Evolutionary conservation across 1,284 basidiomycete genomes (phyloP).

Genomic region (Cutaneotrichosporon mucoides): DNA sequence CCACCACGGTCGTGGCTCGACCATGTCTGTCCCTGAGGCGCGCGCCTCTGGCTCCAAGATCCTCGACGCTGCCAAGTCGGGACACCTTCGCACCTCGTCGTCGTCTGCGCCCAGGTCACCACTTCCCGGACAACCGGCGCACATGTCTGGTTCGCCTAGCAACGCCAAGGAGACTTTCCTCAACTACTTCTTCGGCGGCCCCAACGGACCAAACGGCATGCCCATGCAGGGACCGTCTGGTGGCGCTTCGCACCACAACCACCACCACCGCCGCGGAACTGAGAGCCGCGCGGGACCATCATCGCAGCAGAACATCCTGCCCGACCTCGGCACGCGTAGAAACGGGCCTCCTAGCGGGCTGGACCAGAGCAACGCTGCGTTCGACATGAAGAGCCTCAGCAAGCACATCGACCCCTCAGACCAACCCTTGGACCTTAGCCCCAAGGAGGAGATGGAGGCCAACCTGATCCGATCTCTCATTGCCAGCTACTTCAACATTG

Average conservation of each 20-base stretch:
- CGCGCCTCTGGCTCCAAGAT: slow-evolving; percentile 25
- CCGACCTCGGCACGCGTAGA: slow-evolving; percentile 43
- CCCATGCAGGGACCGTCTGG: neutral
- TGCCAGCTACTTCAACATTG: slow-evolving; percentile 91
- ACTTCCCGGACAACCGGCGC: slow-evolving; percentile 12
- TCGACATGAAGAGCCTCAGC: slow-evolving; percentile 97
- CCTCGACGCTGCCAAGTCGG: slow-evolving; percentile 22
- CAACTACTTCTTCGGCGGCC: slow-evolving; percentile 88
- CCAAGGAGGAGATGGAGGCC: slow-evolving; percentile 94
- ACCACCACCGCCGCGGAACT: neutral
- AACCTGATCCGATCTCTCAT: slow-evolving; percentile 91
- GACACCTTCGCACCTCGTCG: slow-evolving; percentile 19
- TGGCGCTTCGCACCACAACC: slow-evolving; percentile 1
- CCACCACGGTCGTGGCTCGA: slow-evolving; percentile 66
- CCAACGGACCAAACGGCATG: slow-evolving; percentile 38
- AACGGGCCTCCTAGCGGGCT: slow-evolving; percentile 53
- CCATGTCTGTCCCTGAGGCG: slow-evolving; percentile 73
- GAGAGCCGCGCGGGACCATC: neutral
- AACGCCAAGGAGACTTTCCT: slow-evolving; percentile 80
- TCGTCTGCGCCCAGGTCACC: slow-evolving; percentile 15
- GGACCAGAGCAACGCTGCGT: slow-evolving; percentile 79
- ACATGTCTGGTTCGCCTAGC: slow-evolving; percentile 7
- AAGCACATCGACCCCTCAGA: slow-evolving; percentile 86
- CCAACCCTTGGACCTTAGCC: slow-evolving; percentile 56
- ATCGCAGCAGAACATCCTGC: slow-evolving; percentile 34